Evolutionary conservation across 2,329 filamentous ascomycete genomes (phyloP), one percentile per base, ranked within the genome.

Genomic region (Colletotrichum australisinense): DNA sequence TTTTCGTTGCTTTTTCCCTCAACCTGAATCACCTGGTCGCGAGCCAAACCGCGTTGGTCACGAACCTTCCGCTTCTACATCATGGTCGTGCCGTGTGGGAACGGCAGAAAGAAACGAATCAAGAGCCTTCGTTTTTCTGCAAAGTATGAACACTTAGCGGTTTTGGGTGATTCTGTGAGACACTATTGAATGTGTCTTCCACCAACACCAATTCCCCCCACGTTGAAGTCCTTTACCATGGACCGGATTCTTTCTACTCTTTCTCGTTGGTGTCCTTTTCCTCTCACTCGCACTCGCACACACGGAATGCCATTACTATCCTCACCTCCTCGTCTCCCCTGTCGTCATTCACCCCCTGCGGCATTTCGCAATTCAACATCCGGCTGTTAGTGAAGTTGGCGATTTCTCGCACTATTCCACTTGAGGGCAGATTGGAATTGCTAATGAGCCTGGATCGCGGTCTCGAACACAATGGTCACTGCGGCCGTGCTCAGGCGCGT

Each of bases 1-100:
- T 56, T 57, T 65, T 38, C n/a, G 7, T 69, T 73, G 64, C 60
- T 69, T 72, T 69, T 69, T 56, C 46, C 22, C 49, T 35, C 24
- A 26, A 69, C 55, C 66, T 60, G 66, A 69, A 69, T 60, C 60
- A 60, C 62, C 12, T 14, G 38, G 32, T 46, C 32, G 55, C 46
- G 42, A 49, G 59, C 38, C 59, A 69, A 52, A 64, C 66, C 42
- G 46, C 30, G 56, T 42, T 49, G 59, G 66, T 46, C 26, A 56
- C 24, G 59, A 65, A 32, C 30, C 30, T 55, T 60, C 24, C 55
- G 28, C 56, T 60, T 64, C 38, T 26, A 64, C 55, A 19, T 55
- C 26, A 46, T 46, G 42, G 35, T 35, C 35, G 11, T 46, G 38
- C 65, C n/a, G 46, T 69, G 28, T 42, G 22, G 42, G 57, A 72